Base-by-base conservation (phyloP, 768 basidiomycete species). In the Mycena pura region DNA sequence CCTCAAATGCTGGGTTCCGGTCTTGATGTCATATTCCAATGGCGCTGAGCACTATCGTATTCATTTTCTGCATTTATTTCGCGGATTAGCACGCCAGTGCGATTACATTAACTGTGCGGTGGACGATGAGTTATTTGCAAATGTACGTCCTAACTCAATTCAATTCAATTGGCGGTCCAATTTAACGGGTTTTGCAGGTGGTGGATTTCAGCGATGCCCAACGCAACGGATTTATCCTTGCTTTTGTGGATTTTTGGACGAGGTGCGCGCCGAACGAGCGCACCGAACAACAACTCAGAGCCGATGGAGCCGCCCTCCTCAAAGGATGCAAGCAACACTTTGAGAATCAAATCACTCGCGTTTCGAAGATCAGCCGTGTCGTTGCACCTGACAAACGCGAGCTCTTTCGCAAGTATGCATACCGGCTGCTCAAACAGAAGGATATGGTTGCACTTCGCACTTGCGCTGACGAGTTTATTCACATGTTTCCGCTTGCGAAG, bases 131-230 rank as follows among this genome's bases (percentile, higher is more conserved):
- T 25, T 22, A 1, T 54, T 60, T 28, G 34, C 34, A 21, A 48
- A 48, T 47, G 59, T 60, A 31, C 17, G 52, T 52, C 9, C 1
- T 14, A 8, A 34, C 13, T 27, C n/a, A n/a, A n/a, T 60, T n/a
- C 24, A 8, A 4, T 51, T 13, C 24, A 24, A 25, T 5, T 41
- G 31, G 5, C 38, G 17, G 10, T 40, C 29, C 15, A 29, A 14
- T 25, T 21, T 22, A 22, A 34, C 14, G 15, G 31, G 11, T 52
- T 32, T 45, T 24, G 4, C 31, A 78, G 76, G 63, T 77, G 2
- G 67, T 78, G 46, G 74, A 77, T 57, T 76, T 75, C 49, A 76
- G 76, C 55, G 66, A 74, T 39, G 76, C 77, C 2, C 69, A 78
- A 45, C 65, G 71, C 0, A n/a, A 24, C 3, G 76, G 76, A 1